Percentiles rank a stretch among this genome's conserved stretches.
Evolutionary conservation across 345 rosid species (phyloP).

Genomic region (Bruguiera gymnorhiza): DNA sequence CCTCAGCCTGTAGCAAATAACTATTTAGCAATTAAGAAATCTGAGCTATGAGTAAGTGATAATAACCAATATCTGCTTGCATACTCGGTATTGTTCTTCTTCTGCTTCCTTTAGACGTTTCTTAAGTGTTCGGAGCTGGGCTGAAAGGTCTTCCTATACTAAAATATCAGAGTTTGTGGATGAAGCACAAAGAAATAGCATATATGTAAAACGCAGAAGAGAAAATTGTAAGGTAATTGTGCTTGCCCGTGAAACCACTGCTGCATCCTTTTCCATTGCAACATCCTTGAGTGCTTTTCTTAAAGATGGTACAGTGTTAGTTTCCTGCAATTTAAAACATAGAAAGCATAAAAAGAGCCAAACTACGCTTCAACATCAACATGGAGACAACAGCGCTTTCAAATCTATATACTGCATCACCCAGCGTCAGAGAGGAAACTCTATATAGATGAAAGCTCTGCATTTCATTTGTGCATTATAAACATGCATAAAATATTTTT

Average conservation of each 20-base stretch:
- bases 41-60: neutral
- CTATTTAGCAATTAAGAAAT: conserved; percentile 12
- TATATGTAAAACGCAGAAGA: neutral
- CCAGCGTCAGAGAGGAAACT: no score
- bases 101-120: conserved; percentile 86
- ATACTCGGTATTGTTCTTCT: conserved; percentile 85
- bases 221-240: neutral
- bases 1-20: conserved; percentile 72
- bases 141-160: conserved; percentile 86
- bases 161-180: conserved; percentile 23
- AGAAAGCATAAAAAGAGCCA: conserved; percentile 8
- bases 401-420: neutral
- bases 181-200: conserved; percentile 15
- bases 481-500: no score
- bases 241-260: conserved; percentile 83
- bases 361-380: neutral
- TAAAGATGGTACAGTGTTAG: conserved; percentile 79
- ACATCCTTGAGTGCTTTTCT: conserved; percentile 92
- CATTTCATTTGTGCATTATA: no score
- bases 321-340: conserved; percentile 52
- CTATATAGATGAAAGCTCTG: no score
- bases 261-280: conserved; percentile 99
- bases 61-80: conserved; percentile 25
- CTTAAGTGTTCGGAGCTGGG: conserved; percentile 86
- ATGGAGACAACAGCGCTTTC: neutral